Evolutionary conservation across 2,329 filamentous ascomycete species (phyloP), one percentile per base, ranked within the genome.

Genomic region (Epichloe sylvatica): DNA sequence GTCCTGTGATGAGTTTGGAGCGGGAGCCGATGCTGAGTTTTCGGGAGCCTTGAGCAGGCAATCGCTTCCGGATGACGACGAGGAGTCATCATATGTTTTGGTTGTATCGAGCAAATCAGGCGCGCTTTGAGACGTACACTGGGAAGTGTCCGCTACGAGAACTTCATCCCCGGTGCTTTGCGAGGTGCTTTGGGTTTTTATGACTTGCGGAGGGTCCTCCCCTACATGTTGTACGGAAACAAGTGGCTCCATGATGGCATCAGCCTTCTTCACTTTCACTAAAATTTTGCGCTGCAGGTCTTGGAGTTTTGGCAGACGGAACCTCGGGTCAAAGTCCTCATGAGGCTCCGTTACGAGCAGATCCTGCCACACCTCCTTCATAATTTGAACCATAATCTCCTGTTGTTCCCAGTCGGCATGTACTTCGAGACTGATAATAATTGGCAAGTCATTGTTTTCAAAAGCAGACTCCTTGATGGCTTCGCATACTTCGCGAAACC

Each of bases 371-470:
- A 86, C 84, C 56, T 95, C 81, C 55, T 81, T 81, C 84, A 98
- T 96, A 54, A 97, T 94, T 50, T 86, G 78, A 11, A 95, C 90
- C 86, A 97, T 96, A 46, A 85, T 76, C 55, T 88, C 81, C 65
- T 98, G 92, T 65, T 97, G 91, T 48, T 86, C 80, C 1, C 76
- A 70, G 53, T 83, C 79, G 13, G 88, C 84, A 64, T 97, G 91
- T 0, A 97, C 86, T 66, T 98, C 92, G 5, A 97, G 74, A 63
- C 89, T 95, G 55, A 97, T 80, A 51, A 97, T 94, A 38, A 98
- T 71, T 0, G 92, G 92, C 19, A 95, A 71, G 47, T 85, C 77
- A 52, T 79, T 90, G 6, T 71, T 76, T 30, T 78, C 70, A 59
- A 97, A 97, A 0, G 88, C 90, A 52, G 81, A 80, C 50, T 94